Percentiles rank a stretch among this genome's conserved stretches.
These are phyloP conservation scores for Madurella fahalii DNA, from an alignment of 2,329 filamentous ascomycete species.

Conservation along the genomic window DNA sequence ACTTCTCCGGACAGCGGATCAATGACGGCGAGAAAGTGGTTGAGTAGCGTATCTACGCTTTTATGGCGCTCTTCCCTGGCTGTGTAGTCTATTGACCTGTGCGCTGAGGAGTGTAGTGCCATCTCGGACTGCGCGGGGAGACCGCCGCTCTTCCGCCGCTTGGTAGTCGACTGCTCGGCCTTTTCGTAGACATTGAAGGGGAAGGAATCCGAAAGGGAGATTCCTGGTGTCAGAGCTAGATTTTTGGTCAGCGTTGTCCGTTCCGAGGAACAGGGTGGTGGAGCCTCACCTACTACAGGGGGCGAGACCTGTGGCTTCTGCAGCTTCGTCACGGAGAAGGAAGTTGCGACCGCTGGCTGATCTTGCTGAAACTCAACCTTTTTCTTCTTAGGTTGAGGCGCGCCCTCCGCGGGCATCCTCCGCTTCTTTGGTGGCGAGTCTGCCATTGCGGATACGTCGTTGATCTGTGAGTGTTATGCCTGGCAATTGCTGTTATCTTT, in stretches of 20 bases:
- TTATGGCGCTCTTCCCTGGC: constrained; percentile 49
- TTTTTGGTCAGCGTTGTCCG: constrained; percentile 3
- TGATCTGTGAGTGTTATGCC: neutral
- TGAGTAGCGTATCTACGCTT: constrained; percentile 44
- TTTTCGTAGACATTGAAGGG: constrained; percentile 49
- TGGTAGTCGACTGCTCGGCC: constrained; percentile 36
- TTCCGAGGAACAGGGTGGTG: neutral
- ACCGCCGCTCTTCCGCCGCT: constrained; percentile 26
- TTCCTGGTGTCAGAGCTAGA: constrained; percentile 41
- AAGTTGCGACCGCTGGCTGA: constrained; percentile 5
- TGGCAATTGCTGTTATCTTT: neutral
- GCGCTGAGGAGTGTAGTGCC: constrained; percentile 53
- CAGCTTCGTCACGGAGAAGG: constrained; percentile 24
- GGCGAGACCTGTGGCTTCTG: constrained; percentile 25
- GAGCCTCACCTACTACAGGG: constrained; percentile 31
- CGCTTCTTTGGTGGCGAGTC: constrained; percentile 22
- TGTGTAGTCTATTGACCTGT: constrained; percentile 57
- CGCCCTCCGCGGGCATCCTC: constrained; percentile 15
- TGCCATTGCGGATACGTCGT: constrained; percentile 17
- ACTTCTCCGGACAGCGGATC: constrained; percentile 57
- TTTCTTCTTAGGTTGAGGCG: constrained; percentile 18
- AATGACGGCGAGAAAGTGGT: constrained; percentile 63
- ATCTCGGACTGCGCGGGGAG: constrained; percentile 43
- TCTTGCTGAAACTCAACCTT: constrained; percentile 15
- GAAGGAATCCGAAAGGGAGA: constrained; percentile 34